Percentiles rank a stretch among this genome's conserved stretches.
These are phyloP conservation scores for Tylopilus sp. DNA, from an alignment of 1,284 basidiomycete genomes.

Conservation along the genomic window DNA sequence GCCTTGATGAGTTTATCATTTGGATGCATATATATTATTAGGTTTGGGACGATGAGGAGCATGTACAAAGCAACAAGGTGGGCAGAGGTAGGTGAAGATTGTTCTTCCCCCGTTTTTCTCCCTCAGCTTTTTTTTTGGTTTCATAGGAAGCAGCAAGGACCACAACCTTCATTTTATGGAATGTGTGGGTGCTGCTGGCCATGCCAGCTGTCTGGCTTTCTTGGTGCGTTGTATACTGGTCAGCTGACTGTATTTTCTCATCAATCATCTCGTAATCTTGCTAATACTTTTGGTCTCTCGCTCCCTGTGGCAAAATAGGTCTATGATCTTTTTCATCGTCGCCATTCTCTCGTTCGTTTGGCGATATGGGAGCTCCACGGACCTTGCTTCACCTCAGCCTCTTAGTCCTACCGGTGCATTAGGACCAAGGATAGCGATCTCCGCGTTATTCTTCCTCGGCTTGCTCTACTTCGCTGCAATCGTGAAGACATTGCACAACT, in stretches of 20 bases:
- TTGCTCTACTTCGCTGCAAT: conserved; percentile 61
- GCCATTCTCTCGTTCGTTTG: conserved; percentile 72
- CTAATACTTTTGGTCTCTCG: not conserved
- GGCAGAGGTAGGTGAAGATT: conserved; percentile 56
- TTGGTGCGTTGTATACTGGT: conserved; percentile 43
- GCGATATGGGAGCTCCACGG: conserved; percentile 55
- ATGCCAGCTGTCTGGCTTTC: conserved; percentile 73
- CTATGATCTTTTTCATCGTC: conserved; percentile 64
- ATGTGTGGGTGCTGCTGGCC: conserved; percentile 74
- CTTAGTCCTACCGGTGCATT: conserved; percentile 38
- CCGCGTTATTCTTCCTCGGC: conserved; percentile 54
- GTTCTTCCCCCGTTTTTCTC: not conserved
- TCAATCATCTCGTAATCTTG: not conserved
- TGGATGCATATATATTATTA: conserved; percentile 73
- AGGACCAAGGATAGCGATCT: conserved; percentile 55
- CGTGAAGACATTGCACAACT: conserved; percentile 57
- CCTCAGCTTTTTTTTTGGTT: not conserved
- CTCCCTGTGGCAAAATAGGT: conserved; percentile 36
- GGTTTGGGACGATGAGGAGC: conserved; percentile 73
- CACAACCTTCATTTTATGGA: conserved; percentile 68
- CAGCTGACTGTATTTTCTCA: not conserved
- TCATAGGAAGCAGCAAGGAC: conserved; percentile 64
- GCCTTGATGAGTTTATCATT: conserved; percentile 71
- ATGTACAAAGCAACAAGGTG: conserved; percentile 74
- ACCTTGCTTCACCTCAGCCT: conserved; percentile 37